phyloP scores from a whole-genome alignment of 108 stramenopile genomes.

The Nitzschia sp. region DNA sequence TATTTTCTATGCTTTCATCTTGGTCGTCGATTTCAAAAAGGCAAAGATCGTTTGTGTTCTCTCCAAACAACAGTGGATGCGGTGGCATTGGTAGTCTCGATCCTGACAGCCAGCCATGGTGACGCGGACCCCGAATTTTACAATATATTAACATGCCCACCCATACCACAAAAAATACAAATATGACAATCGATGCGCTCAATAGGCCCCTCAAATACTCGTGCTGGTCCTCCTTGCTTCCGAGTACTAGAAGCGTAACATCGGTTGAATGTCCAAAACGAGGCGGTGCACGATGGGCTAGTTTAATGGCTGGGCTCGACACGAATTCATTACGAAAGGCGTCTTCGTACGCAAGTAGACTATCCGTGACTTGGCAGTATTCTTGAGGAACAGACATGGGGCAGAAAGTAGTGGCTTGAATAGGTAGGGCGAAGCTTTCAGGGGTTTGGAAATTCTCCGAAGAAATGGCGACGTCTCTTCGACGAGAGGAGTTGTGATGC shows the following conservation, averaged over 20 bases:
- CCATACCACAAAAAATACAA: background rate
- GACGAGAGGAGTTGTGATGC: too few relatives aligned
- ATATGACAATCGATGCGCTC: background rate
- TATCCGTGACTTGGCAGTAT: background rate
- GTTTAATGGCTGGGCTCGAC: background rate
- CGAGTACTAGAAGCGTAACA: background rate
- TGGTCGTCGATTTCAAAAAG: background rate
- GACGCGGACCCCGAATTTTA: background rate
- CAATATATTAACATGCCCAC: background rate
- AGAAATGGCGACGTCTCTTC: too few relatives aligned
- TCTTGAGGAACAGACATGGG: too few relatives aligned
- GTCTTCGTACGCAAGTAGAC: background rate
- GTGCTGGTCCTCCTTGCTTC: background rate
- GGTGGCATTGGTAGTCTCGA: background rate
- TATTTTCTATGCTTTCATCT: too few relatives aligned
- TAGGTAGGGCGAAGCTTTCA: too few relatives aligned
- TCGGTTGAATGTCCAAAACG: background rate
- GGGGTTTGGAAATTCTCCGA: too few relatives aligned
- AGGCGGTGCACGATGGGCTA: background rate
- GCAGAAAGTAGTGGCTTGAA: too few relatives aligned
- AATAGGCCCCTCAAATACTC: background rate
- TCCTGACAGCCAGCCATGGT: background rate
- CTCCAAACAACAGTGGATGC: background rate
- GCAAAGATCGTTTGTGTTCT: background rate
- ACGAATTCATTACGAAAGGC: background rate